Evolutionary conservation across 352 stramenopile genomes (phyloP).

Genomic region (Phytopythium litorale): DNA sequence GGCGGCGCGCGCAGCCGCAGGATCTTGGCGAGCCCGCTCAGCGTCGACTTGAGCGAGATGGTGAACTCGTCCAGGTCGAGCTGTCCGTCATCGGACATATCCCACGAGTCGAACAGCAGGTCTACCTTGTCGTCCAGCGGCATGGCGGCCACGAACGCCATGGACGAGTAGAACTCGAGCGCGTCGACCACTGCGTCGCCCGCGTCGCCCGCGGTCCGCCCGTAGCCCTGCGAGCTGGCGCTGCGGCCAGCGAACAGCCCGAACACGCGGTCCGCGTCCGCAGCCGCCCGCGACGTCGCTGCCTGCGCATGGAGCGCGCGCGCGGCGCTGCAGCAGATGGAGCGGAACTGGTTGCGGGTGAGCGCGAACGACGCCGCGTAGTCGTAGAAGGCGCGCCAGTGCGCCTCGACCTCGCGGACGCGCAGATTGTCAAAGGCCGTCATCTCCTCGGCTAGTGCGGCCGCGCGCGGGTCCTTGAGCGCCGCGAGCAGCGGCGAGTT

Average conservation of each 20-base stretch:
- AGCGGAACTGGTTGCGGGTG: slow-evolving; percentile 47
- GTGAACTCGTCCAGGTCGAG: slow-evolving; percentile 82
- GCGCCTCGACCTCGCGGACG: slow-evolving; percentile 65
- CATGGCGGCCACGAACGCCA: slow-evolving; percentile 59
- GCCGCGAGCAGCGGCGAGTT: slow-evolving; percentile 54
- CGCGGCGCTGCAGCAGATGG: slow-evolving; percentile 56
- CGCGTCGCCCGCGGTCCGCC: background rate
- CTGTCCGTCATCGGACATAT: slow-evolving; percentile 80
- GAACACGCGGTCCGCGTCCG: slow-evolving; percentile 56
- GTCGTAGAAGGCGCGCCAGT: slow-evolving; percentile 85
- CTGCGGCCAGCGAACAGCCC: slow-evolving; percentile 34
- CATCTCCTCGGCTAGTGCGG: slow-evolving; percentile 55
- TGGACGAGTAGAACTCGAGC: slow-evolving; percentile 74
- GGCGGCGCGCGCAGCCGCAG: slow-evolving; percentile 12
- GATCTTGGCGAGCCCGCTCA: slow-evolving; percentile 66
- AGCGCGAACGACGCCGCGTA: slow-evolving; percentile 68
- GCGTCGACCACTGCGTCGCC: slow-evolving; percentile 46
- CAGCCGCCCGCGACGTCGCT: slow-evolving; percentile 31
- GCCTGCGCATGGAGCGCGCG: slow-evolving; percentile 30
- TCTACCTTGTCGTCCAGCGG: slow-evolving; percentile 78
- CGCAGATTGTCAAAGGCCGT: slow-evolving; percentile 73
- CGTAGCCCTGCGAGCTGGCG: background rate
- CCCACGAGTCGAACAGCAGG: slow-evolving; percentile 83
- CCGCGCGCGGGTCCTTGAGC: slow-evolving; percentile 34
- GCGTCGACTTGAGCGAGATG: slow-evolving; percentile 85